phyloP scores from a whole-genome alignment of 345 rosid genomes.

The Dipteronia sinensis region DNA sequence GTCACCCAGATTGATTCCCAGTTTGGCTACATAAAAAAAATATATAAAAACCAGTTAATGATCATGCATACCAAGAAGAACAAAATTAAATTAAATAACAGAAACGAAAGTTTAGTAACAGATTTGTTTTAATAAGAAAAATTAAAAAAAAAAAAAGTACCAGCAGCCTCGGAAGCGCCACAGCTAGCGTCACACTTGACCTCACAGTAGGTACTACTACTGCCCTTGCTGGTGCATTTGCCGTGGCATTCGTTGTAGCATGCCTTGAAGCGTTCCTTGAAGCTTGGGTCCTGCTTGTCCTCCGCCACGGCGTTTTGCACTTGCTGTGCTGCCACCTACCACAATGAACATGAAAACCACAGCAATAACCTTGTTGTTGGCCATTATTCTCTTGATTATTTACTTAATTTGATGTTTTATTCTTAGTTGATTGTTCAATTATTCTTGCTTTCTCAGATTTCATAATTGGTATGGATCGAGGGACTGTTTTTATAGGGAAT shows the following conservation, averaged over 20 bases:
- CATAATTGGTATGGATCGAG: background rate
- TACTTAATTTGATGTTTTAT: background rate
- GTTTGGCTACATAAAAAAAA: background rate
- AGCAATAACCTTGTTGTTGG: conserved; percentile 36
- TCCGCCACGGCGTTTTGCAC: conserved; percentile 2
- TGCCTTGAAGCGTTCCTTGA: background rate
- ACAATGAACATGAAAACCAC: conserved; percentile 34
- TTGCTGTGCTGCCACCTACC: conserved; percentile 19
- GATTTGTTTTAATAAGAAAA: background rate
- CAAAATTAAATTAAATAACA: background rate
- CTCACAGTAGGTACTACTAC: conserved; percentile 32
- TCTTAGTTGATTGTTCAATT: background rate
- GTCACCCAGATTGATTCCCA: background rate
- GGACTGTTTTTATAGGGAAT: background rate
- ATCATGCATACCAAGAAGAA: background rate
- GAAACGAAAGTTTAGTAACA: background rate
- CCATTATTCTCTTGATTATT: conserved; percentile 21
- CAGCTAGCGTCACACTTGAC: conserved; percentile 41
- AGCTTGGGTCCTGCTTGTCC: background rate
- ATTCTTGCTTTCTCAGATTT: background rate
- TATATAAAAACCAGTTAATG: background rate
- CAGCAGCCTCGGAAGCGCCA: conserved; percentile 1
- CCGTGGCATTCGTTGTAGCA: conserved; percentile 9
- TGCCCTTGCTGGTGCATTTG: conserved; percentile 17
- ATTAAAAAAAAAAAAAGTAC: background rate